Evolutionary conservation across 768 basidiomycete genomes (phyloP), one percentile per base, ranked within the genome.

Genomic region (Trametes villosa): DNA sequence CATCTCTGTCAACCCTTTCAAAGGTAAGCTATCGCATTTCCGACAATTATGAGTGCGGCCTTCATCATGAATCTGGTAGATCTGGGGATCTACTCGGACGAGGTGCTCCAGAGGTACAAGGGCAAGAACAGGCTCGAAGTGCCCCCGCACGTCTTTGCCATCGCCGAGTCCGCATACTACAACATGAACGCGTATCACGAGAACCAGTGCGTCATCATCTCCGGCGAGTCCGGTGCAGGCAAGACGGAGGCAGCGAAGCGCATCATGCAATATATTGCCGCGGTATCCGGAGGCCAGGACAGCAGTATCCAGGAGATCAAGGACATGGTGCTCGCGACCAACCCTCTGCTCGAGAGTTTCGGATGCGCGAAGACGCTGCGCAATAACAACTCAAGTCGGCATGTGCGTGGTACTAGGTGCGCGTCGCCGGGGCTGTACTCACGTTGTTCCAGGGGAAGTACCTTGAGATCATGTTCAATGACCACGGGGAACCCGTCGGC

Each of bases 251-350:
- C 97, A 3, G 97, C 97, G 22, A 98, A 98, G 75, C 87, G 95
- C 49, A 98, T 99, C 75, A 99, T 99, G 97, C 96, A 98, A 74
- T 99, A 99, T 71, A 96, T 99, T 67, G 97, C 97, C 17, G 97
- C 93, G 11, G 97, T 98, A 0, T 94, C 94, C 17, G 92, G 94
- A 47, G 91, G 85, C 24, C 86, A 86, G 64, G 92, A 93, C 69
- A 89, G 84, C 69, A 94, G 92, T 66, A 98, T 98, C 60, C 92
- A 97, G 73, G 90, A 96, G 75, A 95, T 98, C 74, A 98, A 98
- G 79, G 96, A 98, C 72, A 99, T 99, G 97, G 97, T 99, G 18
- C 80, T 99, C 48, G 97, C 97, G 11, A 98, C 97, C 9, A 99
- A 99, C 73, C 97, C 97, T 18, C 75, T 99, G 42, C 78, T 99